Evolutionary conservation across 805 yeast genomes (phyloP), one percentile per base, ranked within the genome.

Genomic region (Kazachstania kunashirensis): DNA sequence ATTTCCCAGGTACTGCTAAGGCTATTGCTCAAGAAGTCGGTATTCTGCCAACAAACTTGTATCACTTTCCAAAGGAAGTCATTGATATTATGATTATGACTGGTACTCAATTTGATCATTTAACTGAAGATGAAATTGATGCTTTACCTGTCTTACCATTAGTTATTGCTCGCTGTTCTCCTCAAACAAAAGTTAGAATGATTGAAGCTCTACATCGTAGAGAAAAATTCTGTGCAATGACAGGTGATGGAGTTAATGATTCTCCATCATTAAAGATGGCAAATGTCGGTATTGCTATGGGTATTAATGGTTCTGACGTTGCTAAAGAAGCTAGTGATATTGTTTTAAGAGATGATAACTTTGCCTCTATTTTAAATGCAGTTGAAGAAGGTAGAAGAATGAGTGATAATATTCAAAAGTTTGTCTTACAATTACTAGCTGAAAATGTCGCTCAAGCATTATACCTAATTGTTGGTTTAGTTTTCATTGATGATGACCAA

Each of bases 231-330:
- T 96, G 92, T 41, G 97, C 96, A 13, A 88, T 89, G 96, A 88
- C 97, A n/a, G 98, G 98, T 50, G 97, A 88, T 61, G 97, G 97
- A 62, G 96, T 89, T 16, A 88, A 88, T 56, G 97, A 88, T 65
- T 96, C 97, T 0, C 97, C 97, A 12, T 95, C 96, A 12, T 71
- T 89, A 50, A 88, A 89, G 55, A 70, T 86, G 56, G 96, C 97
- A 3, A 95, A 88, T 62, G 89, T 89, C 47, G 97, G 97, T 52
- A 85, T 89, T 51, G 83, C 95, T 13, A 86, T 88, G 92, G 89
- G 86, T 42, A 73, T 77, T 46, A 79, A 82, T 59, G 98, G 98
- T 41, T 89, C 97, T 0, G 98, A 89, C 59, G 98, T 89, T 27
- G 97, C 97, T 34, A 92, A 89, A 54, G 98, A 92, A 59, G 97